Evolutionary conservation across 169 alveolate genomes (phyloP), one percentile per base, ranked within the genome.

Genomic region (Plasmodium malariae): DNA sequence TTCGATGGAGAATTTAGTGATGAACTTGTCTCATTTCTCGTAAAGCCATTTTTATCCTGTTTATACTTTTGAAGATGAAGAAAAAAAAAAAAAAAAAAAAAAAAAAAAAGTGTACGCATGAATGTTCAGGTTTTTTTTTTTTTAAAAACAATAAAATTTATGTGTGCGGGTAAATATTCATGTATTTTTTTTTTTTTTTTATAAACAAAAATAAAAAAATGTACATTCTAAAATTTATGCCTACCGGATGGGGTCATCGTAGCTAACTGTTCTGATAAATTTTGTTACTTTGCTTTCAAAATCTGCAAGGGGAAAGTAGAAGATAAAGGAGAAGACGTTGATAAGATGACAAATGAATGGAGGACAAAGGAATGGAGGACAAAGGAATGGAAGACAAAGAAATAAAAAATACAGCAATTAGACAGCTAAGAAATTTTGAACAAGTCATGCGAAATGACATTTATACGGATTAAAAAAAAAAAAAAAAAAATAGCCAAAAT

Each of bases 31-130:
- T 60, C 17, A 76, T 37, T 76, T 76, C 88, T 32, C 74, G 24
- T 17, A 76, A 45, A 6, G 88, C 88, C n/a, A 45, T 62, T 54
- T 76, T 76, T 49, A 76, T 68, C 32, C 88, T 30, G 36, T 62
- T 51, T 24, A 76, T 45, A 51, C 88, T 71, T 30, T 71, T 57
- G 69, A 30, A 34, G 65, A 11, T 2, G 26, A 36, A 59, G 49
- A 43, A 19, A 60, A 26, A 43, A 59, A 62, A 26, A 59, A 9
- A 62, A 30, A 36, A 51, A n/a, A 49, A 40, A 63, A 4, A 17
- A 24, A 40, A 2, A 26, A 4, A 19, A 28, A 34, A 24, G 17
- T 12, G 24, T 68, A 68, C n/a, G 14, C 36, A 21, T 59, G 36
- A 30, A 26, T 36, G 4, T 7, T 19, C n/a, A 63, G 12, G 32